phyloP scores from a whole-genome alignment of 2,329 filamentous ascomycete species.

The Xylaria sp. region DNA sequence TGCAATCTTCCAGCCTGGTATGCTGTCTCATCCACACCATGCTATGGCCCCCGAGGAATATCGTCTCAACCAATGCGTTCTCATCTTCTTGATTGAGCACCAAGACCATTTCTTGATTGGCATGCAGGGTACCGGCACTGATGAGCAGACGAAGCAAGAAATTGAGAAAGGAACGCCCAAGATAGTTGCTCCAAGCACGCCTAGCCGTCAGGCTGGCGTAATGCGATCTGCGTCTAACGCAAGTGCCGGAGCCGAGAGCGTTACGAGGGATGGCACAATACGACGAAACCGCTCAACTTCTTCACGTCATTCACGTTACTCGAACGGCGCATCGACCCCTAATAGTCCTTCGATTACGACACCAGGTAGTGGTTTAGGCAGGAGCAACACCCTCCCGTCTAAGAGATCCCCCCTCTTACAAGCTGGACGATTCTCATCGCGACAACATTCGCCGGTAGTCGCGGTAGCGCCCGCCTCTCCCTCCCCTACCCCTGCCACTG shows the following conservation, averaged over 20 bases:
- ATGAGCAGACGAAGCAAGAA: constrained; percentile 76
- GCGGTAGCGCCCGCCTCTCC: constrained; percentile 58
- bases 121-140: constrained; percentile 98
- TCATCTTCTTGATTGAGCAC: constrained; percentile 98
- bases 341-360: constrained; percentile 67
- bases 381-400: constrained; percentile 92
- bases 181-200: constrained; percentile 59
- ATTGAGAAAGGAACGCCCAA: constrained; percentile 75
- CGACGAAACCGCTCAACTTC: constrained; percentile 92
- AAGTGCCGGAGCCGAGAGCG: constrained; percentile 87
- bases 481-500: constrained; percentile 56
- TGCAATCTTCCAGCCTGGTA: constrained; percentile 96
- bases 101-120: constrained; percentile 98
- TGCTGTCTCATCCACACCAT: constrained; percentile 92
- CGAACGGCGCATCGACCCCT: constrained; percentile 76
- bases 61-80: constrained; percentile 91
- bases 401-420: constrained; percentile 82
- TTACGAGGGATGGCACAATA: constrained; percentile 81
- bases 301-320: constrained; percentile 83
- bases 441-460: constrained; percentile 49
- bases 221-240: constrained; percentile 85
- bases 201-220: constrained; percentile 66
- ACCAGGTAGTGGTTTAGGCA: constrained; percentile 65
- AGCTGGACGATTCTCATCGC: constrained; percentile 71
- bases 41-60: constrained; percentile 97